These are phyloP conservation scores for Cryphonectria carpinicola DNA, from an alignment of 2,329 filamentous ascomycete species.

Conservation along the genomic window DNA sequence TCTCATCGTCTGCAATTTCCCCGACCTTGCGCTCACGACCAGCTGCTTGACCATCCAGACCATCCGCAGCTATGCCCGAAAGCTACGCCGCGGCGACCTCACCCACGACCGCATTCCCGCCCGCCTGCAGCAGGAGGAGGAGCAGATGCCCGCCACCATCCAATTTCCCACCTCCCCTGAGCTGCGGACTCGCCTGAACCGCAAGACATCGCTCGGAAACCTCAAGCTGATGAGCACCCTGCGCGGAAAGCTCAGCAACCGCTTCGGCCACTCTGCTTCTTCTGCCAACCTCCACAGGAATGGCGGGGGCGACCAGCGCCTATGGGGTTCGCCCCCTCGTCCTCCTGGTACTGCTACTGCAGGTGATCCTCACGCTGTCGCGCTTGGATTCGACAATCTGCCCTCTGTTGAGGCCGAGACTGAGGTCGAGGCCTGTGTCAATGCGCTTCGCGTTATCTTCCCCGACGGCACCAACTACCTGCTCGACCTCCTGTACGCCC, in stretches of 20 bases:
- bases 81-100: slow-evolving; percentile 47
- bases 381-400: slow-evolving; percentile 8
- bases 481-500: slow-evolving; percentile 62
- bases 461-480: slow-evolving; percentile 56
- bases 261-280: slow-evolving; percentile 6
- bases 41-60: slow-evolving; percentile 61
- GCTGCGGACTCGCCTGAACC: background rate
- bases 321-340: slow-evolving; percentile 1
- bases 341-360: background rate
- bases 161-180: background rate
- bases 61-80: slow-evolving; percentile 59
- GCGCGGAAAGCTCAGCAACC: slow-evolving; percentile 21
- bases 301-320: background rate
- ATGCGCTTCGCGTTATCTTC: slow-evolving; percentile 55
- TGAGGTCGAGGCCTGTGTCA: slow-evolving; percentile 25
- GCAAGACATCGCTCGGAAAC: slow-evolving; percentile 19
- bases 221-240: slow-evolving; percentile 23
- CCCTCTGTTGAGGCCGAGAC: slow-evolving; percentile 3
- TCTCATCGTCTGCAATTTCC: slow-evolving; percentile 59
- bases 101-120: slow-evolving; percentile 3
- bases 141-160: slow-evolving; percentile 29
- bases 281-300: slow-evolving; percentile 15
- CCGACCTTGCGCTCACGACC: slow-evolving; percentile 61
- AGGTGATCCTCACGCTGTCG: slow-evolving; percentile 5
- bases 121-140: slow-evolving; percentile 20